These are phyloP conservation scores for Daldinia concentrica DNA, from an alignment of 495 filamentous ascomycete species.

Conservation along the genomic window DNA sequence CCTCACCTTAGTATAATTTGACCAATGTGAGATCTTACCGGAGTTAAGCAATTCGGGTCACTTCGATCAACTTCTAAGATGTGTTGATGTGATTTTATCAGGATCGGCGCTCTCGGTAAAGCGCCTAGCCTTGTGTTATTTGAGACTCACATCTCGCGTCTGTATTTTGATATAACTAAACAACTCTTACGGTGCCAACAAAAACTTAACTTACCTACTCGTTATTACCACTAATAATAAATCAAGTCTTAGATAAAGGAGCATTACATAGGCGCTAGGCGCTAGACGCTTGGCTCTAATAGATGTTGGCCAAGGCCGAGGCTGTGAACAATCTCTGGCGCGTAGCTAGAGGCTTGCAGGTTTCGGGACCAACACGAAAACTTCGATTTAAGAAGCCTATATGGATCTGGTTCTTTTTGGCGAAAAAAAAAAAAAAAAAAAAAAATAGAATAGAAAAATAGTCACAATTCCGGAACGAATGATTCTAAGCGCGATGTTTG, in stretches of 20 bases:
- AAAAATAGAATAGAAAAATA: too few relatives aligned
- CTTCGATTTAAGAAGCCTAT: background rate
- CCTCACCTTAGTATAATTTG: constrained; percentile 3
- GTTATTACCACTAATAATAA: background rate
- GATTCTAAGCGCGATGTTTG: background rate
- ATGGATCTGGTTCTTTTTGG: background rate
- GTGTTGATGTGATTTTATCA: constrained; percentile 25
- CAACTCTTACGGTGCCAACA: background rate
- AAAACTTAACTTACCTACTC: background rate
- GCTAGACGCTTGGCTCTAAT: background rate
- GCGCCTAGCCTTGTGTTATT: background rate
- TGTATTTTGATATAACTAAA: background rate
- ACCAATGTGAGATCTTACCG: constrained; percentile 17
- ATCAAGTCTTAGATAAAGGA: background rate
- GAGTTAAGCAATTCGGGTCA: background rate
- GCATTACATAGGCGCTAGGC: background rate
- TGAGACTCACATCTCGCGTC: background rate
- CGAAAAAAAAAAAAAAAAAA: too few relatives aligned
- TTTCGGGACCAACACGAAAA: background rate
- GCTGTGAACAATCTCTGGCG: constrained; percentile 21
- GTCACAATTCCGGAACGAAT: background rate
- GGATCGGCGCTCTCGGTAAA: constrained; percentile 6
- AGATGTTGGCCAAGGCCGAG: background rate
- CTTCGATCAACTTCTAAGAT: constrained; percentile 3
- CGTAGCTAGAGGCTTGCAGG: constrained; percentile 9